Conservation (phyloP, 805 yeast species). For the Ogataea chonburiensis region DNA sequence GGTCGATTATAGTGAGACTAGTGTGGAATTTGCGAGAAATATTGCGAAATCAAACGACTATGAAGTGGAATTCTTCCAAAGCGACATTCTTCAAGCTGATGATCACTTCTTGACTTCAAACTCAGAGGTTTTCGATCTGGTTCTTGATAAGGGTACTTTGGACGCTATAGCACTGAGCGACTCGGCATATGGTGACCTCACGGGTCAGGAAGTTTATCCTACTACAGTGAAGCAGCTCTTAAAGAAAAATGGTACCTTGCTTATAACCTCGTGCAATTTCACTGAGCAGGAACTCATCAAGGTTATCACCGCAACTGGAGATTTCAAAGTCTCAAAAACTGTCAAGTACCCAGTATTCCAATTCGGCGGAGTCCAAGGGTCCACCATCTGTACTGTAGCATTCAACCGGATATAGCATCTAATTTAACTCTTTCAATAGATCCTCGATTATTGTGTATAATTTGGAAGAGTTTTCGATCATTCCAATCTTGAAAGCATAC, state of each 20-base stretch:
- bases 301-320: constrained; percentile 43
- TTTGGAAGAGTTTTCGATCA: constrained; percentile 56
- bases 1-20: constrained; percentile 79
- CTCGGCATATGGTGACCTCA: constrained; percentile 43
- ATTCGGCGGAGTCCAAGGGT: constrained; percentile 88
- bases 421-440: constrained; percentile 1
- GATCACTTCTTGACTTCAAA: constrained; percentile 33
- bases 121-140: constrained; percentile 57
- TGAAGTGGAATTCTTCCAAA: constrained; percentile 54
- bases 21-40: constrained; percentile 70
- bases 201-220: constrained; percentile 62
- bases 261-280: constrained; percentile 92
- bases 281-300: constrained; percentile 72
- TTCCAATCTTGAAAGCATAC: constrained; percentile 74
- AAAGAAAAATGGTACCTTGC: constrained; percentile 54
- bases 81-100: constrained; percentile 59
- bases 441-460: constrained; percentile 50
- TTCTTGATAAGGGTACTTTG: constrained; percentile 91
- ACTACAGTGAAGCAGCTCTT: constrained; percentile 55
- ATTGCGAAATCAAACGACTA: constrained; percentile 46
- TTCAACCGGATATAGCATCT: constrained; percentile 46
- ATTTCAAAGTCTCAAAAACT: constrained; percentile 59
- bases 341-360: constrained; percentile 78
- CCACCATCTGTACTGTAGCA: constrained; percentile 84
- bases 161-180: constrained; percentile 94